Conservation (phyloP, 2,329 filamentous ascomycete genomes). For the Trichoderma hamatum region DNA sequence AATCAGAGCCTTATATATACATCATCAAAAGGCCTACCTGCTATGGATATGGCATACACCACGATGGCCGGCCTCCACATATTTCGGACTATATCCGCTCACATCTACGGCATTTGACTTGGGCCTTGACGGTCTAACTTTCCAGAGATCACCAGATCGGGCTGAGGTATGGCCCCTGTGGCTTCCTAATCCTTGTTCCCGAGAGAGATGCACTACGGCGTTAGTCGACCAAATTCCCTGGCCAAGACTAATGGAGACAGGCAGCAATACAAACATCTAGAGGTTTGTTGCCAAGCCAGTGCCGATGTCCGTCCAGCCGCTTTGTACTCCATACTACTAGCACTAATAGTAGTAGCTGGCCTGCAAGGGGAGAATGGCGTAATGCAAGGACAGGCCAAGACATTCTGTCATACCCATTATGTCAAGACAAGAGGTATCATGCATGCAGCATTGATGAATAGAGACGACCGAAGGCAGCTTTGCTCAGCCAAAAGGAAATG, state of each 20-base stretch:
- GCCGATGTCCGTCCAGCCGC: conserved; percentile 4
- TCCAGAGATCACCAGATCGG: conserved; percentile 9
- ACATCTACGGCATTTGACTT: not conserved
- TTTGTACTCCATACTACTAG: not conserved
- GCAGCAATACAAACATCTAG: not conserved
- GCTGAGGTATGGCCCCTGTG: conserved; percentile 6
- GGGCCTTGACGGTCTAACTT: not conserved
- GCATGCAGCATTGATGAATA: not conserved
- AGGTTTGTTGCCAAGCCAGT: not conserved
- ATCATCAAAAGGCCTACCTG: not conserved
- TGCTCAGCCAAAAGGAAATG: not conserved
- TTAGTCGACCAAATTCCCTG: not conserved
- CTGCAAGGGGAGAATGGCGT: conserved; percentile 1
- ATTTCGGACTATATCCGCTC: not conserved
- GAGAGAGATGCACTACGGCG: not conserved
- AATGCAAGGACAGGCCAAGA: not conserved
- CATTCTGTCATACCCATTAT: not conserved
- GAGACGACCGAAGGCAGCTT: not conserved
- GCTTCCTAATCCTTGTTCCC: not conserved
- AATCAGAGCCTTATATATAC: conserved; percentile 19
- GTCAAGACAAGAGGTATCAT: not conserved
- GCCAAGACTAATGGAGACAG: not conserved
- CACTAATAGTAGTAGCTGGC: not conserved
- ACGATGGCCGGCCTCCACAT: not conserved
- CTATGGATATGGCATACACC: not conserved